Base-by-base conservation (phyloP, 2,329 filamentous ascomycete species). In the Fusarium veterinarium region DNA sequence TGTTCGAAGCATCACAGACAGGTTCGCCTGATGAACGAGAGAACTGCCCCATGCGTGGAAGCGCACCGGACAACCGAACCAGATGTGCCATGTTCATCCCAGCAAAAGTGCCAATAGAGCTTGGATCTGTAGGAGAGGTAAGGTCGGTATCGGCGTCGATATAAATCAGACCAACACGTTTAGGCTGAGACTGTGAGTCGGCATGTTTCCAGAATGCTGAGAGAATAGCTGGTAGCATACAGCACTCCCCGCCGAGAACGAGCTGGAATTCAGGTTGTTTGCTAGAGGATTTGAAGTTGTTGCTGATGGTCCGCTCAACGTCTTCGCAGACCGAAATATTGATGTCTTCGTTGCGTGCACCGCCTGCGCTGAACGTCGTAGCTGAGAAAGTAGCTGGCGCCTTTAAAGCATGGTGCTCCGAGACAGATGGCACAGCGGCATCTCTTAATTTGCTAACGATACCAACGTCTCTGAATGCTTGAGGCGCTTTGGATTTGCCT, bases 71-170 rank as follows among this genome's bases (percentile, higher is more conserved):
- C 3, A 58, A 20, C 7, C 64, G 60, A 13, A 70, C 56, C 2
- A 75, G 64, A 44, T 75, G 73, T 4, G 73, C 57, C 64, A 75
- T 75, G 20, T 67, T 75, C 73, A 75, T 75, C 17, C 73, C 71
- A 38, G 73, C 71, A 30, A 75, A 75, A 5, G 64, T 69, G 2
- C 72, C 69, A 9, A 49, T 76, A 8, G 74, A 72, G 46, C 28
- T n/a, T 14, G 62, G 30, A 7, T 76, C 72, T 3, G 53, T 64
- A 6, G 74, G 72, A 10, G 74, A 76, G 5, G 61, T 52, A 30
- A 76, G 55, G 2, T 76, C 74, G 1, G 74, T 76, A 45, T 76
- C 72, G 2, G 72, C 74, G 19, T 76, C 74, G 31, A 76, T 76
- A 4, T 76, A 76, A 62, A 75, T 45, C 33, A 76, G 59, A 20